Evolutionary conservation across 2,329 filamentous ascomycete species (phyloP).

Genomic region (Blastomyces silverae): DNA sequence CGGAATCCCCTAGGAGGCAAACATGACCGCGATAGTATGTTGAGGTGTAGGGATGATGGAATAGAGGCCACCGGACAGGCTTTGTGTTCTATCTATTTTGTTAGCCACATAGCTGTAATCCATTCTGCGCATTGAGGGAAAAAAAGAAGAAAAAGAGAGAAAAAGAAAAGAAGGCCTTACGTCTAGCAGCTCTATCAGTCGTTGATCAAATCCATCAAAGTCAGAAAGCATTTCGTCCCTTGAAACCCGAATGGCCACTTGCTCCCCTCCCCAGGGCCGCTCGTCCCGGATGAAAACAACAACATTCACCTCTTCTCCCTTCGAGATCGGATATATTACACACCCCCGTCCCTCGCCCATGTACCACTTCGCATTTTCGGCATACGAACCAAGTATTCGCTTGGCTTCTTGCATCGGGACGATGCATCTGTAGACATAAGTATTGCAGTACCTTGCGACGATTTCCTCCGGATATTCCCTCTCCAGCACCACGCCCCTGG

Average conservation of each 20-base stretch:
- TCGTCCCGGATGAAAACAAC: slow-evolving; percentile 1
- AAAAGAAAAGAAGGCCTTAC: background rate
- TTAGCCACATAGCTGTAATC: background rate
- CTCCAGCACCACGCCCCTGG: background rate
- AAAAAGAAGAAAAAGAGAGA: too few species aligned
- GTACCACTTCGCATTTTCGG: slow-evolving; percentile 1
- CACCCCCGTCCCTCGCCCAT: background rate
- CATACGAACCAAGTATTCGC: background rate
- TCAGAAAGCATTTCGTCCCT: slow-evolving; percentile 5
- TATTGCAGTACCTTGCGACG: background rate
- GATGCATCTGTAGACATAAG: background rate
- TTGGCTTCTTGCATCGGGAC: background rate
- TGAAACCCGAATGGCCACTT: background rate
- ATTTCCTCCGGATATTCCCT: slow-evolving; percentile 4
- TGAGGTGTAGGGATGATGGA: slow-evolving; percentile 31
- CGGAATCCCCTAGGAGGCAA: slow-evolving; percentile 34
- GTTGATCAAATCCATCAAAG: background rate
- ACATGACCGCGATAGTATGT: slow-evolving; percentile 29
- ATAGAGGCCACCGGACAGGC: slow-evolving; percentile 14
- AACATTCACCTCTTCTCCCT: slow-evolving; percentile 6
- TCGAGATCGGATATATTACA: slow-evolving; percentile 5
- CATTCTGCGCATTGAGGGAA: background rate
- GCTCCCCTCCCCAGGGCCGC: background rate
- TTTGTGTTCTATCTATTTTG: background rate
- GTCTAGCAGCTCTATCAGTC: background rate